A percentile compares a stretch with the other conserved stretches of the same genome.
These are phyloP conservation scores for Yamadazyma epiphylla DNA, from an alignment of 1,139 yeast species.

Conservation along the genomic window DNA sequence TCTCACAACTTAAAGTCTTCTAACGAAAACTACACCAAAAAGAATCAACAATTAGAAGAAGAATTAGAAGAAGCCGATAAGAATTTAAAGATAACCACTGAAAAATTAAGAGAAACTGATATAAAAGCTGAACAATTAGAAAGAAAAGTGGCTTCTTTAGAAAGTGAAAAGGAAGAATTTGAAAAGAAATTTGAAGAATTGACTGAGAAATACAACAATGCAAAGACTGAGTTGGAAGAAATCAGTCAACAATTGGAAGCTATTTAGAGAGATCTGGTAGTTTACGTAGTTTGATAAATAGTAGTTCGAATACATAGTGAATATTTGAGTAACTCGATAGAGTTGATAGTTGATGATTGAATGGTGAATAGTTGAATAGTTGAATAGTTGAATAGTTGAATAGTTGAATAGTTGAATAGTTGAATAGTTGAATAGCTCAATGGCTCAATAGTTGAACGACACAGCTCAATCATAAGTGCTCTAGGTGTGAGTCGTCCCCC, in stretches of 20 bases:
- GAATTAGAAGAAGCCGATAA: slow-evolving; percentile 92
- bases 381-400: no score
- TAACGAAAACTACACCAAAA: slow-evolving; percentile 88
- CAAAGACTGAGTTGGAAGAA: slow-evolving; percentile 90
- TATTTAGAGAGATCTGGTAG: slow-evolving; percentile 46
- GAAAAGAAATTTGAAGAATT: slow-evolving; percentile 92
- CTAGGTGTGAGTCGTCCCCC: no score
- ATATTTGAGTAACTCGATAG: slow-evolving; percentile 14
- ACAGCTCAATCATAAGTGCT: no score
- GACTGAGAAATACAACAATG: slow-evolving; percentile 72
- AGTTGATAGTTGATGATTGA: no score
- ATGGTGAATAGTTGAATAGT: no score
- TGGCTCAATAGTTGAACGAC: no score
- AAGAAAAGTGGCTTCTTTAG: slow-evolving; percentile 89
- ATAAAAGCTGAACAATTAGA: slow-evolving; percentile 96
- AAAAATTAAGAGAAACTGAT: slow-evolving; percentile 92
- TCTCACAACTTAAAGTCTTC: slow-evolving; percentile 85
- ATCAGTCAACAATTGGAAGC: slow-evolving; percentile 91
- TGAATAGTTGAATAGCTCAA: no score
- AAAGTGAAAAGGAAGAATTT: slow-evolving; percentile 87
- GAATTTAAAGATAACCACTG: slow-evolving; percentile 89
- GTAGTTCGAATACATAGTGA: neutral
- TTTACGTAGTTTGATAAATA: no score
- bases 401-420: no score
- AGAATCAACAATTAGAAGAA: slow-evolving; percentile 87